A percentile compares a stretch with the other conserved stretches of the same genome.
Evolutionary conservation across 108 stramenopile genomes (phyloP).

Genomic region (Pseudonitzschia pungens): DNA sequence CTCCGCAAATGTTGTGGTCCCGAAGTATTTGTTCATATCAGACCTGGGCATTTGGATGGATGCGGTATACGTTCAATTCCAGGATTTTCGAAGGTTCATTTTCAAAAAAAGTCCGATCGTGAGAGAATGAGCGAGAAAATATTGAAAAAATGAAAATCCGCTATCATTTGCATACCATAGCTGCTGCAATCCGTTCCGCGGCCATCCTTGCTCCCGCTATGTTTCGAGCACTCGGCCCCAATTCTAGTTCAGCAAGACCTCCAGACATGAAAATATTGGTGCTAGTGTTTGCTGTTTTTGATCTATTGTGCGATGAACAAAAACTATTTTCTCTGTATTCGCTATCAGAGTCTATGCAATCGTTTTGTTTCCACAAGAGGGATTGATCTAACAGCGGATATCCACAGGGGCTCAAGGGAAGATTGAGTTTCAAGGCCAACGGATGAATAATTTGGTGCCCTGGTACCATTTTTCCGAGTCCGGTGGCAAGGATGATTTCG

Average conservation of each 20-base stretch:
- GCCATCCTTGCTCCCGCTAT: slow-evolving; percentile 28
- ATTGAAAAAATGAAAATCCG: too few species aligned
- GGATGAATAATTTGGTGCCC: slow-evolving; percentile 1
- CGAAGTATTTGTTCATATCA: too few species aligned
- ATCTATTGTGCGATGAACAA: too few species aligned
- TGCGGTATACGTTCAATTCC: too few species aligned
- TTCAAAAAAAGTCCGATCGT: too few species aligned
- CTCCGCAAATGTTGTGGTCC: too few species aligned
- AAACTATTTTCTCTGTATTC: too few species aligned
- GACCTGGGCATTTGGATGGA: too few species aligned
- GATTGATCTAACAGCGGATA: slow-evolving; percentile 14
- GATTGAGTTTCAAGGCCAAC: background rate
- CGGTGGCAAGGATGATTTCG: slow-evolving; percentile 18
- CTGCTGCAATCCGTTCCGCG: slow-evolving; percentile 22
- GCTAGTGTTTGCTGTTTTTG: background rate
- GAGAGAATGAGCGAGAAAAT: too few species aligned
- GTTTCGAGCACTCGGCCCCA: slow-evolving; percentile 28
- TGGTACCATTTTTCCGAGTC: slow-evolving; percentile 16
- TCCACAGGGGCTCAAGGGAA: slow-evolving; percentile 12
- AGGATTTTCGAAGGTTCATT: too few species aligned
- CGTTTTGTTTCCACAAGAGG: slow-evolving; percentile 10
- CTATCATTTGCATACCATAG: background rate
- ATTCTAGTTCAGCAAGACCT: slow-evolving; percentile 24
- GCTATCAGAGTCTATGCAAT: too few species aligned
- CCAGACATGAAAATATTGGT: slow-evolving; percentile 14